Evolutionary conservation across 1,139 yeast genomes (phyloP), one percentile per base, ranked within the genome.

Genomic region (Nadsonia commutata): DNA sequence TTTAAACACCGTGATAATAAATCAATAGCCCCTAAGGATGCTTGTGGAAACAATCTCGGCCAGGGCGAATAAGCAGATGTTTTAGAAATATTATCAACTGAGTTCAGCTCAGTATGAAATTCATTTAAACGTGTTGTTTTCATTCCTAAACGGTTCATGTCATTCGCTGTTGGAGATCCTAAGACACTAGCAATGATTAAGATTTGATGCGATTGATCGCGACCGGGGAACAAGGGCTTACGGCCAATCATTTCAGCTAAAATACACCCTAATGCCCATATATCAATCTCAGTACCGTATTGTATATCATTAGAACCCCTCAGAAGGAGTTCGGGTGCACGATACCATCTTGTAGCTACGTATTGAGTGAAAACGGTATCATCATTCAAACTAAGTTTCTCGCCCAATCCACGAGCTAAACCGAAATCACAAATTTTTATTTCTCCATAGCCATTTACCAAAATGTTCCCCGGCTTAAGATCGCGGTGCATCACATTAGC

Each of bases 211-310:
- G 79, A 83, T 52, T 83, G 80, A 62, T 82, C 90, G 53, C 75
- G 74, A 9, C 96, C 96, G 51, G 83, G 74, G 59, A 86, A 86
- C 18, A 86, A 65, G 1, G 96, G 94, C 51, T 75, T 75, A 1
- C 95, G 78, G 3, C 94, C 90, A 18, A 83, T 65, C 44, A 86
- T 65, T 58, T 86, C 97, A 0, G 94, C 95, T 46, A 86, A 66
- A 42, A 86, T 84, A 63, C 96, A 86, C 1, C 96, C 97, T 18
- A 83, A 88, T 0, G 95, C 83, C 97, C 97, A 86, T 51, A 86
- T 71, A 59, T 86, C 97, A 44, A 86, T 51, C 18, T 64, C 65
- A 44, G 62, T 61, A 1, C 67, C 62, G 46, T 67, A 68, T n/a
- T n/a, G n/a, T n/a, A n/a, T n/a, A n/a, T n/a, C n/a, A 45, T 62